phyloP scores from a whole-genome alignment of 768 basidiomycete genomes.

The Boletales sp. region DNA sequence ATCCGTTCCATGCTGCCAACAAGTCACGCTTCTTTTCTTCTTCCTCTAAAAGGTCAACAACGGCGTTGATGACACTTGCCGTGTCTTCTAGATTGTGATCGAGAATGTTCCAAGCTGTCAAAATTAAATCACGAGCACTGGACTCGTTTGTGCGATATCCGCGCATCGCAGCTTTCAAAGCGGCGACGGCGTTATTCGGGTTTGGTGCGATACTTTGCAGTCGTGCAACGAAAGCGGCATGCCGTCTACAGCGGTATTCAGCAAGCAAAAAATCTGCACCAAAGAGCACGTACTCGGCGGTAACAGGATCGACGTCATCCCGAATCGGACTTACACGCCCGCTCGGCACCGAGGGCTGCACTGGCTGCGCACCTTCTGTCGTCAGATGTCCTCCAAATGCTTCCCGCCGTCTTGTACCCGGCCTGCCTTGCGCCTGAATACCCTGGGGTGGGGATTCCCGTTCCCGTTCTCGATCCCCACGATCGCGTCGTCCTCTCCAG shows the following conservation, averaged over 20 bases:
- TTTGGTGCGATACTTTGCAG: conserved; percentile 58
- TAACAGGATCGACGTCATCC: conserved; percentile 50
- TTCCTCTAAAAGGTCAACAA: conserved; percentile 78
- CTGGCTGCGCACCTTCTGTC: conserved; percentile 22
- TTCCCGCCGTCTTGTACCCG: conserved; percentile 47
- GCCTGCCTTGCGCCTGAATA: conserved; percentile 27
- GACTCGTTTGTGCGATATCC: conserved; percentile 76
- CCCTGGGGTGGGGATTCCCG: conserved; percentile 30
- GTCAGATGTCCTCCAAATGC: conserved; percentile 63
- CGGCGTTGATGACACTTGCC: conserved; percentile 63
- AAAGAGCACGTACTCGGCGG: conserved; percentile 47
- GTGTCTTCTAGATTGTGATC: conserved; percentile 69
- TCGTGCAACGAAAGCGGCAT: conserved; percentile 60
- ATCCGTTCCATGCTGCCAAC: conserved; percentile 75
- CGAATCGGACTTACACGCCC: conserved; percentile 30
- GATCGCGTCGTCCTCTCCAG: conserved; percentile 43
- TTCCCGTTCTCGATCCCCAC: conserved; percentile 51
- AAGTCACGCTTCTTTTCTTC: conserved; percentile 80
- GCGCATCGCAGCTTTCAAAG: conserved; percentile 71
- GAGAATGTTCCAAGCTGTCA: conserved; percentile 81
- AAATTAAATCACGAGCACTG: conserved; percentile 79
- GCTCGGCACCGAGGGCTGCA: conserved; percentile 18
- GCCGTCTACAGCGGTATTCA: conserved; percentile 44
- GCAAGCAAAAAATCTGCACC: neutral
- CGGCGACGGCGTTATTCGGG: conserved; percentile 53